These are phyloP conservation scores for Podila epicladia DNA, from an alignment of 192 early-diverging fungal species.

Conservation along the genomic window DNA sequence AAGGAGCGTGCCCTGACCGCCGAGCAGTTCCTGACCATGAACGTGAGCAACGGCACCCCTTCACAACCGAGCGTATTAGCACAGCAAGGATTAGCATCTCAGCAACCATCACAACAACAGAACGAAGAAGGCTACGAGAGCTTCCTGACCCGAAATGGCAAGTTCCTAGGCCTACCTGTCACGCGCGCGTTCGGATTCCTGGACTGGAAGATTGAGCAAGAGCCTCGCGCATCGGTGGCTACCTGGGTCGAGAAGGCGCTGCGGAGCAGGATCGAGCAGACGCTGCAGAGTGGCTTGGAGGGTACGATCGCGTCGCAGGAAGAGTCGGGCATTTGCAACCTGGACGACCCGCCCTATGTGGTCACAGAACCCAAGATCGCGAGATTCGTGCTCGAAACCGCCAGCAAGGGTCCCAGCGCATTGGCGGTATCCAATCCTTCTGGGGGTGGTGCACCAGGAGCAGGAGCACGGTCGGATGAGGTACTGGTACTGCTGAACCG, in stretches of 20 bases:
- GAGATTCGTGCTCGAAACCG: constrained; percentile 17
- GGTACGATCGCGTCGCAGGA: neutral
- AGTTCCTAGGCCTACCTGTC: constrained; percentile 38
- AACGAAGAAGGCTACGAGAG: neutral
- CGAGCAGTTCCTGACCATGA: constrained; percentile 27
- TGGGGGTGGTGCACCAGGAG: constrained; percentile 6
- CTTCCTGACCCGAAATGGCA: constrained; percentile 34
- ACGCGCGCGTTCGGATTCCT: constrained; percentile 42
- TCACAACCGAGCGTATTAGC: no score
- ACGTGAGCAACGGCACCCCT: no score
- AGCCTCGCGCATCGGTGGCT: constrained; percentile 17
- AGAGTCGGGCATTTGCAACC: constrained; percentile 25
- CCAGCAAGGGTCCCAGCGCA: neutral
- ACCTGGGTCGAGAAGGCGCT: constrained; percentile 35
- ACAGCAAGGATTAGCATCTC: neutral
- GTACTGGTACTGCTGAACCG: constrained; percentile 31
- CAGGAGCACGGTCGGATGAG: constrained; percentile 14
- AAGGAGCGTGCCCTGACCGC: constrained; percentile 36
- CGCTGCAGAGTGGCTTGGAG: constrained; percentile 7
- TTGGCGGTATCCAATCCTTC: constrained; percentile 9
- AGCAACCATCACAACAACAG: neutral
- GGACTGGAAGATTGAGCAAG: constrained; percentile 47
- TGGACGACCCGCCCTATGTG: constrained; percentile 38
- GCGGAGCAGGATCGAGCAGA: constrained; percentile 22
- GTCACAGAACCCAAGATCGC: constrained; percentile 23